phyloP scores from a whole-genome alignment of 192 early-diverging fungal genomes.

The Borealophlyctis nickersoniae region DNA sequence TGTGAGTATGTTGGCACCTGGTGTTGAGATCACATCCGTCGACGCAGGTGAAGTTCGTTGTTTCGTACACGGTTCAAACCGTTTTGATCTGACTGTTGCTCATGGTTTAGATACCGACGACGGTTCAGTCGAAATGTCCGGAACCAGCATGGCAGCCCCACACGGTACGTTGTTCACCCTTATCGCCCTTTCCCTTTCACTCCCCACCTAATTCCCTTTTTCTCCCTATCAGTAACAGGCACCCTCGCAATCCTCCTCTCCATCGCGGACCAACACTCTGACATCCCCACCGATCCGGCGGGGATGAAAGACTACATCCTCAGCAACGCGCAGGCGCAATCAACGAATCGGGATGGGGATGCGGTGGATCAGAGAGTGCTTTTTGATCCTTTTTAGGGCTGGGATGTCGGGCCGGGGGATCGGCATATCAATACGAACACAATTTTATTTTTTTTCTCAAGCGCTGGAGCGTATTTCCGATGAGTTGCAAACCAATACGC shows the following conservation, averaged over 20 bases:
- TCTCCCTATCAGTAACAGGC: conserved; percentile 7
- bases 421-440: too few relatives aligned
- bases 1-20: not conserved
- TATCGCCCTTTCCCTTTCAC: not conserved
- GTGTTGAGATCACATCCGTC: not conserved
- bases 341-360: not conserved
- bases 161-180: not conserved
- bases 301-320: conserved; percentile 13
- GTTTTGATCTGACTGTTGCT: not conserved
- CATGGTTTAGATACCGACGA: not conserved
- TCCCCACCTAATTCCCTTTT: not conserved
- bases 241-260: conserved; percentile 8
- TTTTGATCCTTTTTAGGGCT: not conserved
- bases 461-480: too few relatives aligned
- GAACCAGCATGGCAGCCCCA: conserved; percentile 16
- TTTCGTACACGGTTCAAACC: not conserved
- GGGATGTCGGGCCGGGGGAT: too few relatives aligned
- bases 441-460: too few relatives aligned
- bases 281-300: conserved; percentile 4
- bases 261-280: not conserved
- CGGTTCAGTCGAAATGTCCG: not conserved
- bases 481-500: too few relatives aligned
- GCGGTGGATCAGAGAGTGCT: not conserved
- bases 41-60: not conserved
- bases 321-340: not conserved